Evolutionary conservation across 805 yeast species (phyloP), one percentile per base, ranked within the genome.

Genomic region (Debaryomyces prosopidis): DNA sequence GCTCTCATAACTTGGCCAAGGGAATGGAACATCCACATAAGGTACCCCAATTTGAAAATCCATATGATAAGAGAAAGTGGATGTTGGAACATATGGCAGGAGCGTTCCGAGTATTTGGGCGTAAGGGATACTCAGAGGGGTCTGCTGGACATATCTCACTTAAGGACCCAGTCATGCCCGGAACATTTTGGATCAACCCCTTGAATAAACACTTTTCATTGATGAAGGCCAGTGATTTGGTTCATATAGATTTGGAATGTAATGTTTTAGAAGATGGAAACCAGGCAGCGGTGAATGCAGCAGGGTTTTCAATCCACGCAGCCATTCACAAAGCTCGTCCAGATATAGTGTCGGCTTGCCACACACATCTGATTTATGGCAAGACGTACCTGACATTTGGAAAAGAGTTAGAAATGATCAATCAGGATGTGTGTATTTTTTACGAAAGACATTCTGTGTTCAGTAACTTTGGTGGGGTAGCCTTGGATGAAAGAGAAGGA

Each of bases 101-200:
- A 23, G 91, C 91, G 1, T 88, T 88, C 71, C 75, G 96, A 49
- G 78, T 85, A 1, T 87, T 88, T 63, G 90, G 88, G 14, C 75
- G 94, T 57, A 80, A 79, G 53, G 89, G 88, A 15, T 88, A 69
- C 64, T 73, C 82, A n/a, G 89, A 86, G 61, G 96, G 96, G 12
- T 64, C 82, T 14, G 89, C 96, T 0, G 96, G 96, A 16, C 96
- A 89, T 60, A 87, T 89, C 47, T 84, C 94, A 9, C 76, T 89
- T 11, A 77, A 94, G 54, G 96, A 89, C 58, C 96, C 96, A 3
- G 82, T 85, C 37, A 81, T 84, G 51, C 85, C 85, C n/a, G 62
- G 72, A 38, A 86, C 92, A 3, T 89, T 89, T 63, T 89, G 96
- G 96, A 87, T 89, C 62, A 89, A 89, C 66, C 96, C 96, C 4